Evolutionary conservation across 164 flowering plant species (phyloP).

Genomic region (Sextonia rubra): DNA sequence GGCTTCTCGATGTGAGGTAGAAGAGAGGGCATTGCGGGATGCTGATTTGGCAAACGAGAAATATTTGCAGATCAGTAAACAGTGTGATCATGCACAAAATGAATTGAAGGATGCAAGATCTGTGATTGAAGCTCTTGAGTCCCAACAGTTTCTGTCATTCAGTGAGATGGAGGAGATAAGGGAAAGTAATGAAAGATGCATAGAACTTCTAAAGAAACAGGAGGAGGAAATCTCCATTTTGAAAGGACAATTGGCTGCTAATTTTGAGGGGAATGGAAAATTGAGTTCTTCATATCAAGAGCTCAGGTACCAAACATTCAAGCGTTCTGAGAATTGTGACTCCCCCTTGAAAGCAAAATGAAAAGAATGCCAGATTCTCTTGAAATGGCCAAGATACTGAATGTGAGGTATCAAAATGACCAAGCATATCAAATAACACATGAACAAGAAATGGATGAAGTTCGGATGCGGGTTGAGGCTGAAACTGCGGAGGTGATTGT

Average conservation of each 20-base stretch:
- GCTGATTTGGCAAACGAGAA: conserved; percentile 38
- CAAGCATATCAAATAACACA: conserved; percentile 47
- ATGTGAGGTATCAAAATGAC: conserved; percentile 60
- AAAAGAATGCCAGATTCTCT: conserved; percentile 83
- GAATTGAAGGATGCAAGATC: conserved; percentile 58
- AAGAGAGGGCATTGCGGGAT: conserved; percentile 33
- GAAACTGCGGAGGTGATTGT: conserved; percentile 97
- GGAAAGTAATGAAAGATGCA: conserved; percentile 28
- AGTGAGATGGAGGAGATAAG: conserved; percentile 64
- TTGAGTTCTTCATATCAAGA: conserved; percentile 16
- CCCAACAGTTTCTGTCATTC: conserved; percentile 68
- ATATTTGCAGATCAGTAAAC: conserved; percentile 27
- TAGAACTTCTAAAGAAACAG: conserved; percentile 42
- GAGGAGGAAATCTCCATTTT: conserved; percentile 50
- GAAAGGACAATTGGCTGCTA: conserved; percentile 31
- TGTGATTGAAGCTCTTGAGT: conserved; percentile 86
- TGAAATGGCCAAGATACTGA: conserved; percentile 71
- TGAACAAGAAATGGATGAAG: conserved; percentile 80
- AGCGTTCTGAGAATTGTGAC: conserved; percentile 25
- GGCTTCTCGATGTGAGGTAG: conserved; percentile 35
- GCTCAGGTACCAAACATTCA: conserved; percentile 25
- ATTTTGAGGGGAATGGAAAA: neutral
- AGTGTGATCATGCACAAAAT: conserved; percentile 31
- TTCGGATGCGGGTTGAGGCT: conserved; percentile 81
- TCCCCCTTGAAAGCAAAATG: conserved; percentile 54